Evolutionary conservation across 2,329 filamentous ascomycete genomes (phyloP).

Genomic region (Microdochium paspali): DNA sequence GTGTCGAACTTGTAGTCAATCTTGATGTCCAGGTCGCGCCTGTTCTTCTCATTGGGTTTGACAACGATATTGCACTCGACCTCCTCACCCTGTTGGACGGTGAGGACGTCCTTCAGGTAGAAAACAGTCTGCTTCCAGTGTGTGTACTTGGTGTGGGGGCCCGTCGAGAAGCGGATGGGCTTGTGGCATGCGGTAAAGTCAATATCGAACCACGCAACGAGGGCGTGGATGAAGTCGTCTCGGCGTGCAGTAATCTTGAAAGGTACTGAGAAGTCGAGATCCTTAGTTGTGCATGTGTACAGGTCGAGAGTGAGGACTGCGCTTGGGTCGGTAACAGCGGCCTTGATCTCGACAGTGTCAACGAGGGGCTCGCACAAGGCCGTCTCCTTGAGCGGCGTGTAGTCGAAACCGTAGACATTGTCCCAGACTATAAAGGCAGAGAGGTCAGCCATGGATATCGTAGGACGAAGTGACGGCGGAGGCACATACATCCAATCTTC

Average conservation of each 20-base stretch:
- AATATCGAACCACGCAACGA: conserved; percentile 99
- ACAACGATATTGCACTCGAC: conserved; percentile 67
- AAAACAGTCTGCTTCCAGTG: conserved; percentile 99
- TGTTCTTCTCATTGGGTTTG: conserved; percentile 88
- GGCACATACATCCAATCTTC: conserved; percentile 88
- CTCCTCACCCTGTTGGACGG: conserved; percentile 78
- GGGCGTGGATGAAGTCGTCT: conserved; percentile 90
- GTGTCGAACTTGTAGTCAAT: conserved; percentile 77
- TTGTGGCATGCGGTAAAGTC: conserved; percentile 98
- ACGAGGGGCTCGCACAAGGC: conserved; percentile 93
- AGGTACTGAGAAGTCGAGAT: conserved; percentile 74
- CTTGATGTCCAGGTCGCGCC: conserved; percentile 86
- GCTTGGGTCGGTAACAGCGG: conserved; percentile 86
- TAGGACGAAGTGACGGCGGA: not conserved
- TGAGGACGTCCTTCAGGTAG: conserved; percentile 89
- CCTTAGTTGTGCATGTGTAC: conserved; percentile 75
- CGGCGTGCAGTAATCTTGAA: conserved; percentile 72
- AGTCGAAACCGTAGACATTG: conserved; percentile 97
- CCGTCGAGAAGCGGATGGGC: conserved; percentile 91
- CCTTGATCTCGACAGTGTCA: conserved; percentile 95
- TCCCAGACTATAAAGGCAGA: conserved; percentile 75
- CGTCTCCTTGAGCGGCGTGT: conserved; percentile 84
- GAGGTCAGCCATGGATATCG: not conserved
- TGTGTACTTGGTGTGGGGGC: conserved; percentile 96
- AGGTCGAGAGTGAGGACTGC: conserved; percentile 82